phyloP scores from a whole-genome alignment of 768 basidiomycete species.

The Rhodosporidiobolus odoratus region DNA sequence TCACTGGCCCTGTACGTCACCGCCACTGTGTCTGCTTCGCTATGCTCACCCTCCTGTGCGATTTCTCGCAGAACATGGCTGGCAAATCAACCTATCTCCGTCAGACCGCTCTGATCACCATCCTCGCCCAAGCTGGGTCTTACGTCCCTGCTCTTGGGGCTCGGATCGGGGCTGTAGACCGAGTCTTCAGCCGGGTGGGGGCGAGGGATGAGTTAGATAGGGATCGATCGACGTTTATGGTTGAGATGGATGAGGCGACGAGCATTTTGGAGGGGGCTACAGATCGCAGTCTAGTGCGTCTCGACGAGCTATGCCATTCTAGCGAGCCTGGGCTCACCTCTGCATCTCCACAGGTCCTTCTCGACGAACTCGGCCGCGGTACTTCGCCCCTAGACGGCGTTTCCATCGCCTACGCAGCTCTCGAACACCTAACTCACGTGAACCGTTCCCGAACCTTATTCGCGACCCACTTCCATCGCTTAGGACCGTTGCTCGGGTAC shows the following conservation, averaged over 20 bases:
- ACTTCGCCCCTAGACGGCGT: slow-evolving; percentile 88
- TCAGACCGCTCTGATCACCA: slow-evolving; percentile 79
- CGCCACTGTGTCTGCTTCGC: too few species aligned
- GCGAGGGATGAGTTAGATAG: slow-evolving; percentile 91
- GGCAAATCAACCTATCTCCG: slow-evolving; percentile 85
- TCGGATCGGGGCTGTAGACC: slow-evolving; percentile 77
- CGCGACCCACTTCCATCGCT: slow-evolving; percentile 87
- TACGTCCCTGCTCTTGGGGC: slow-evolving; percentile 87
- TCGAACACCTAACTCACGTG: slow-evolving; percentile 68
- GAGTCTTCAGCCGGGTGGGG: slow-evolving; percentile 86
- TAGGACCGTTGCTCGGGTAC: slow-evolving; percentile 75
- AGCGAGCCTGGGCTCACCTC: not conserved
- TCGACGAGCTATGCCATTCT: not conserved
- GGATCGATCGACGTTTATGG: slow-evolving; percentile 94
- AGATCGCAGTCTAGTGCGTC: slow-evolving; percentile 66
- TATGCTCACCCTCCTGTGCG: not conserved
- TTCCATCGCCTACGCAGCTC: slow-evolving; percentile 84
- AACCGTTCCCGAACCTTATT: slow-evolving; percentile 81
- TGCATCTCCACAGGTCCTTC: slow-evolving; percentile 66
- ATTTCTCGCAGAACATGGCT: slow-evolving; percentile 42
- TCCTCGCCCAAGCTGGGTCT: slow-evolving; percentile 86
- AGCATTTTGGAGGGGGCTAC: slow-evolving; percentile 84
- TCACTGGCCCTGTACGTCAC: slow-evolving; percentile 80
- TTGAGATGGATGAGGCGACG: slow-evolving; percentile 93
- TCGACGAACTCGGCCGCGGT: slow-evolving; percentile 98